Evolutionary conservation across 2,329 filamentous ascomycete genomes (phyloP).

Genomic region (Arachnopeziza araneosa): DNA sequence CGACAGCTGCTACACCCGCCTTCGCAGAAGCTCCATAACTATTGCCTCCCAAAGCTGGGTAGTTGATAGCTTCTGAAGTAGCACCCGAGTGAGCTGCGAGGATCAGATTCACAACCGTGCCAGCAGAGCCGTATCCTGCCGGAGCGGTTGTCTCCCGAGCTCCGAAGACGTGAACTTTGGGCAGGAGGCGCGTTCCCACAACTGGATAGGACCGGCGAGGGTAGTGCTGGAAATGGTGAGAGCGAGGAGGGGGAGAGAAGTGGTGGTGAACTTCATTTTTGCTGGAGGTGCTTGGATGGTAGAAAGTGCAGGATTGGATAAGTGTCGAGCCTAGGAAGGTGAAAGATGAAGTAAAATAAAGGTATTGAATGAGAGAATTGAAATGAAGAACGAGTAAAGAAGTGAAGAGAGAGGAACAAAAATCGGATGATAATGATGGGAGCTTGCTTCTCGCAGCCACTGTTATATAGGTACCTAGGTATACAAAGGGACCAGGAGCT

Average conservation of each 20-base stretch:
- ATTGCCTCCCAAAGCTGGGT: constrained; percentile 56
- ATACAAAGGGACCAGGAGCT: too few relatives aligned
- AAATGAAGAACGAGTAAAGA: too few relatives aligned
- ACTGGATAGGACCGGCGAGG: background rate
- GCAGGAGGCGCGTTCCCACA: constrained; percentile 29
- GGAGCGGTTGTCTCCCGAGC: constrained; percentile 45
- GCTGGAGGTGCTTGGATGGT: too few relatives aligned
- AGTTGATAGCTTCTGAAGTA: constrained; percentile 49
- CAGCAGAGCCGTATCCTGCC: constrained; percentile 46
- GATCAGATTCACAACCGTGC: constrained; percentile 45
- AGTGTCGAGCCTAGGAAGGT: too few relatives aligned
- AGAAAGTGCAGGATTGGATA: too few relatives aligned
- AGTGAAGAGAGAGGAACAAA: too few relatives aligned
- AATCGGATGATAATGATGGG: too few relatives aligned
- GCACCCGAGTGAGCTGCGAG: constrained; percentile 42
- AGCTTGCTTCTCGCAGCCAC: too few relatives aligned
- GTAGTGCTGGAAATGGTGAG: background rate
- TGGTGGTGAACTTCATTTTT: background rate
- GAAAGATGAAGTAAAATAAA: too few relatives aligned
- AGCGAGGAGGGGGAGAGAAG: background rate
- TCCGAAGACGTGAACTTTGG: constrained; percentile 45
- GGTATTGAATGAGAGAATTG: too few relatives aligned
- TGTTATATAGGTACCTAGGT: too few relatives aligned
- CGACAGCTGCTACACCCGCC: constrained; percentile 53
- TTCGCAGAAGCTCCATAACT: constrained; percentile 54